Conservation (phyloP, 129 eudicot species). For the Escallonia rubra region DNA sequence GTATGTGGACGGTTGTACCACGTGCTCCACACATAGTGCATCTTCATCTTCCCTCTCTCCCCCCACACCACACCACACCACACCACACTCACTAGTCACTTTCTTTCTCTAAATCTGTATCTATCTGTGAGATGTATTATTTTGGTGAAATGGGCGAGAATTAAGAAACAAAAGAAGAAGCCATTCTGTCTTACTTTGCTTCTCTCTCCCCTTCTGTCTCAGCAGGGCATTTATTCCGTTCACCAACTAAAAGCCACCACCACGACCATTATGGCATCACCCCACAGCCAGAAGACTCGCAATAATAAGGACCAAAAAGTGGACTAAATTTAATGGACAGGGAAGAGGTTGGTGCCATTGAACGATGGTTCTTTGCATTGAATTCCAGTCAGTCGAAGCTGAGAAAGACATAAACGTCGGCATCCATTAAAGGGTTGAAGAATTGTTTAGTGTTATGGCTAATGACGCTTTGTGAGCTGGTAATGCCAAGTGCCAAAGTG, state of each 20-base stretch:
- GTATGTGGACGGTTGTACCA: slow-evolving; percentile 36
- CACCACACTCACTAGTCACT: not conserved
- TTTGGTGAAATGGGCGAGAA: not conserved
- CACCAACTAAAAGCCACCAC: slow-evolving; percentile 39
- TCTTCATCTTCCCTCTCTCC: slow-evolving; percentile 2
- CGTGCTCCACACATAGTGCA: slow-evolving; percentile 35
- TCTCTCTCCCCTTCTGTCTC: not conserved
- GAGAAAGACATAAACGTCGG: slow-evolving; percentile 6
- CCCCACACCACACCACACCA: slow-evolving; percentile 1
- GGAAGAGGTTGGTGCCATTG: slow-evolving; percentile 1
- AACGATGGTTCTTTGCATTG: slow-evolving; percentile 6
- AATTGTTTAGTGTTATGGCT: no score
- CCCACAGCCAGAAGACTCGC: not conserved
- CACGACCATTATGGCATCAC: slow-evolving; percentile 9
- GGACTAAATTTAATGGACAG: not conserved
- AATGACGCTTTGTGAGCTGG: no score
- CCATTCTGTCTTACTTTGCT: slow-evolving; percentile 9
- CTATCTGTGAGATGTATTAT: not conserved
- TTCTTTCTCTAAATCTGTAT: not conserved
- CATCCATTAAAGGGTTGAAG: no score
- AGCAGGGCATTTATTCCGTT: slow-evolving; percentile 46
- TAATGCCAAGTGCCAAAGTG: no score
- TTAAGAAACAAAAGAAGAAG: slow-evolving; percentile 14
- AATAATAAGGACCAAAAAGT: not conserved
- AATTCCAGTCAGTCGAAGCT: not conserved